Percentiles rank a stretch among this genome's conserved stretches.
Conservation (phyloP, 78 protist genomes). For the Dictyostelium discoideum region DNA sequence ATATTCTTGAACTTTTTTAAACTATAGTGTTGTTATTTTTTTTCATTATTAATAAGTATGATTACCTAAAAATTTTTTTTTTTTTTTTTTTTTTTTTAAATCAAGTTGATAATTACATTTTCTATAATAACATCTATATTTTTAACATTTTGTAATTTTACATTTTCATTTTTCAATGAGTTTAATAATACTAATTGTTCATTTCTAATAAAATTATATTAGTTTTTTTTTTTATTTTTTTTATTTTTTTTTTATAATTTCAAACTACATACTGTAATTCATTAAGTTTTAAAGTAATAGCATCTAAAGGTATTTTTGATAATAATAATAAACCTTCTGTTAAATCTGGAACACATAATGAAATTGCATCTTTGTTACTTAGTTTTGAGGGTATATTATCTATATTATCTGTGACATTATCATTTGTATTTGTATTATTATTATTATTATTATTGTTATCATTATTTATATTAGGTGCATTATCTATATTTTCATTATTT, state of each 20-base stretch:
- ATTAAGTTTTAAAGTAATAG: conserved; percentile 39
- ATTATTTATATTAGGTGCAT: background rate
- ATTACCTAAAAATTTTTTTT: background rate
- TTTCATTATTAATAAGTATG: background rate
- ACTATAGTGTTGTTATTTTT: background rate
- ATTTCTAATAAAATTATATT: background rate
- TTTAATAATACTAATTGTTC: conserved; percentile 47
- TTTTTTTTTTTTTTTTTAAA: background rate
- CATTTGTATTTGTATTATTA: background rate
- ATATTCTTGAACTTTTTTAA: conserved; percentile 58
- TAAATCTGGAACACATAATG: conserved; percentile 41
- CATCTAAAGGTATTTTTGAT: conserved; percentile 59
- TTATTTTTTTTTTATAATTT: background rate
- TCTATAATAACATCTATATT: conserved; percentile 56
- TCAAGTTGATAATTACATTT: conserved; percentile 18
- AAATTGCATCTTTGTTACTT: conserved; percentile 26
- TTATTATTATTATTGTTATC: background rate
- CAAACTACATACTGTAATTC: conserved; percentile 46
- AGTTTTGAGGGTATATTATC: background rate
- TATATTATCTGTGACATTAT: background rate
- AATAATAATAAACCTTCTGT: conserved; percentile 59
- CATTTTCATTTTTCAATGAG: conserved; percentile 40
- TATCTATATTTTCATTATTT: background rate
- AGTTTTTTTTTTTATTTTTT: background rate
- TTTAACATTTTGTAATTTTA: conserved; percentile 51